Conservation (phyloP, 2,329 filamentous ascomycete genomes). For the Westerdykella ornata region DNA sequence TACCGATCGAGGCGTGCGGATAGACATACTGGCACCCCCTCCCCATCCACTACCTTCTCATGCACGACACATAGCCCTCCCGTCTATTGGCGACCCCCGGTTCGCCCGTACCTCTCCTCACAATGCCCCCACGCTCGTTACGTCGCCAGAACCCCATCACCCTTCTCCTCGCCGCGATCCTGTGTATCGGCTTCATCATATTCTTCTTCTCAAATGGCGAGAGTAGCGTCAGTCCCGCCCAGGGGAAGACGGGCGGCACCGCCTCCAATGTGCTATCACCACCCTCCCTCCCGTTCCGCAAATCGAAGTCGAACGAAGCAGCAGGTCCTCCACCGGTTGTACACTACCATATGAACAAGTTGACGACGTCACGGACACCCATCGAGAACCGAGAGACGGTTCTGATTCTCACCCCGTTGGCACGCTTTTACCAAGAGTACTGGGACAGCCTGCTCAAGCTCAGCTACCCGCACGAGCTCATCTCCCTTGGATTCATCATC, state of each 20-base stretch:
- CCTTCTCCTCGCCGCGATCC: slow-evolving; percentile 61
- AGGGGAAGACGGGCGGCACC: slow-evolving; percentile 46
- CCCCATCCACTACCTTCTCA: slow-evolving; percentile 20
- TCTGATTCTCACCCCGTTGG: slow-evolving; percentile 86
- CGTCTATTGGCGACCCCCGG: slow-evolving; percentile 25
- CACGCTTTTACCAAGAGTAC: slow-evolving; percentile 87
- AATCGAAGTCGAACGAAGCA: slow-evolving; percentile 51
- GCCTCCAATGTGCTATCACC: slow-evolving; percentile 66
- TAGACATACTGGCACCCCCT: slow-evolving; percentile 1
- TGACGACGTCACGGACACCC: slow-evolving; percentile 73
- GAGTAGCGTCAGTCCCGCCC: slow-evolving; percentile 44
- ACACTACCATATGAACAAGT: slow-evolving; percentile 91
- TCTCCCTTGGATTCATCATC: slow-evolving; percentile 92
- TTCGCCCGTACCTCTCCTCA: slow-evolving; percentile 26
- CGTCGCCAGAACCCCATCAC: slow-evolving; percentile 75
- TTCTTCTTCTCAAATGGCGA: slow-evolving; percentile 59
- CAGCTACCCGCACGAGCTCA: slow-evolving; percentile 85
- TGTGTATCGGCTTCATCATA: slow-evolving; percentile 57
- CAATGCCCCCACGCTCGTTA: slow-evolving; percentile 59
- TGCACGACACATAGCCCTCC: slow-evolving; percentile 26
- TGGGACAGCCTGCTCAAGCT: slow-evolving; percentile 88
- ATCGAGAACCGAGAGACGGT: slow-evolving; percentile 75
- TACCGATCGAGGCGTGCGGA: no score
- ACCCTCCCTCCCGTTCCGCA: slow-evolving; percentile 67
- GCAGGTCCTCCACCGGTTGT: slow-evolving; percentile 73